Evolutionary conservation across 2,329 filamentous ascomycete genomes (phyloP), one percentile per base, ranked within the genome.

Genomic region (Triangularia setosa): DNA sequence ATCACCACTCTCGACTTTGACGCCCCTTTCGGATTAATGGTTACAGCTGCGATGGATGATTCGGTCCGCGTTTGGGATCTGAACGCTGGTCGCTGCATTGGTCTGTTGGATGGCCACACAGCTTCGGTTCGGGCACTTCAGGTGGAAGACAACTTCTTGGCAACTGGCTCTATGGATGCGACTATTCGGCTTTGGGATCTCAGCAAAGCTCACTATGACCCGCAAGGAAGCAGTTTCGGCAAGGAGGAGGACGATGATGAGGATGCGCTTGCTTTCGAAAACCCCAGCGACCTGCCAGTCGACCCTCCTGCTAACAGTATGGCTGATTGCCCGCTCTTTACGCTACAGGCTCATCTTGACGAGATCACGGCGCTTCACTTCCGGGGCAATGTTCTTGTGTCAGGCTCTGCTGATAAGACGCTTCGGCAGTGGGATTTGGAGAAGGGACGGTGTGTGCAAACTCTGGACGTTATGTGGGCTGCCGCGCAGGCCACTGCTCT

Each of bases 391-490:
- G 93, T 92, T 0, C 84, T 99, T 16, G 93, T 99, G 30, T 99
- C 95, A 1, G 95, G 95, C 12, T 98, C 94, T 7, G 90, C 95
- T 0, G 95, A 99, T 79, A 99, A 99, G 83, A 99, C 95, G 1
- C 82, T 99, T 62, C 89, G 95, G 54, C 95, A 99, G 76, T 99
- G 95, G 95, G 95, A 99, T 80, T 83, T 99, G 58, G 91, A 94
- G 72, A 97, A 93, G 75, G 95, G 95, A n/a, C 90, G 95, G 58
- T 98, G 95, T 76, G 91, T 99, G 61, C 95, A 99, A 78, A 99
- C 95, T 2, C 82, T 99, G 58, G 95, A 99, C 77, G 94, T 99
- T 6, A 90, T 99, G 75, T 99, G 95, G 95, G 95, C 95, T 9
- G 93, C 95, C 4, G 93, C 95, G 2, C 93, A 97, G 79, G 92